Percentiles rank a stretch among this genome's conserved stretches.
These are phyloP conservation scores for Candida awuae DNA, from an alignment of 805 yeast genomes.

Conservation along the genomic window DNA sequence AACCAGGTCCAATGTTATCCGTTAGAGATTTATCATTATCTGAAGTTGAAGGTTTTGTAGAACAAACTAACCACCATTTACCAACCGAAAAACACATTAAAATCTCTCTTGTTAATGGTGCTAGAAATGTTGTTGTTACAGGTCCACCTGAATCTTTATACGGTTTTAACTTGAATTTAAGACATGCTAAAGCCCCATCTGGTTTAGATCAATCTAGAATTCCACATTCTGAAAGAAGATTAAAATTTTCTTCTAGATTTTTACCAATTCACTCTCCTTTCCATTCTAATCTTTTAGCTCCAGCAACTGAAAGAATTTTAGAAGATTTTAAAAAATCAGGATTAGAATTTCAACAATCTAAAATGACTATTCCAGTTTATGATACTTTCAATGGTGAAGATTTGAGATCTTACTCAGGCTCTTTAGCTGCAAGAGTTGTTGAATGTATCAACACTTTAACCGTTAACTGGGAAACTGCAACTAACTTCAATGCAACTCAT, in stretches of 20 bases:
- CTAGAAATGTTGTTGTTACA: conserved; percentile 86
- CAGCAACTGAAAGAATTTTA: conserved; percentile 60
- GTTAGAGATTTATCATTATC: conserved; percentile 77
- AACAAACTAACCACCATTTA: conserved; percentile 85
- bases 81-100: conserved; percentile 87
- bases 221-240: conserved; percentile 89
- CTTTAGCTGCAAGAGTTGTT: conserved; percentile 61
- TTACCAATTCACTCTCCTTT: conserved; percentile 94
- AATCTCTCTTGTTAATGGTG: conserved; percentile 90
- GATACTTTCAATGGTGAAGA: conserved; percentile 85
- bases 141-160: conserved; percentile 98
- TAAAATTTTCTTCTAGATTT: conserved; percentile 87
- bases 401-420: conserved; percentile 47
- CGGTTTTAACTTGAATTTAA: conserved; percentile 85
- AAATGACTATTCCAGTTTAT: conserved; percentile 75
- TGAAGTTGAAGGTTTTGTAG: conserved; percentile 73
- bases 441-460: conserved; percentile 81
- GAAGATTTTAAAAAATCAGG: conserved; percentile 55
- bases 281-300: conserved; percentile 80
- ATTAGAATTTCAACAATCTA: conserved; percentile 46
- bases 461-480: conserved; percentile 92
- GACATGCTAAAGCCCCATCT: conserved; percentile 90
- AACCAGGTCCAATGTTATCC: conserved; percentile 96
- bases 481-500: conserved; percentile 75
- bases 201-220: conserved; percentile 94